Evolutionary conservation across 78 protist genomes (phyloP).

Genomic region (Neovahlkampfia damariscottae): DNA sequence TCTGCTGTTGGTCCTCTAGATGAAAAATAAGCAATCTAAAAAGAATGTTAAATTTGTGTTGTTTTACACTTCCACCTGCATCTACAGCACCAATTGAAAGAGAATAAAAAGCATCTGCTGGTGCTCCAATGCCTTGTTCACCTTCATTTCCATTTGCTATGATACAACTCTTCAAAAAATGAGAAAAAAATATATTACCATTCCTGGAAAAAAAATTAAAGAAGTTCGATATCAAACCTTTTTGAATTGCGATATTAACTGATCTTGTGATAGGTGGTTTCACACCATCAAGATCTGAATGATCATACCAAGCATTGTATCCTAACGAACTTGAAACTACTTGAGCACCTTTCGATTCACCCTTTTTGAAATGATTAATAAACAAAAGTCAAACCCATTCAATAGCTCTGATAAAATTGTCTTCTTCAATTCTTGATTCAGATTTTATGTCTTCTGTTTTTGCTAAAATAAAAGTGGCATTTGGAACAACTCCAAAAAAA

Average conservation of each 20-base stretch:
- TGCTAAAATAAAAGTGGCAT: neutral
- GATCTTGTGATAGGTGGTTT: neutral
- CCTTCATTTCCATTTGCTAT: neutral
- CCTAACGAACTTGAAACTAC: neutral
- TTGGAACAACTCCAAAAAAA: neutral
- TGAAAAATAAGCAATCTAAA: neutral
- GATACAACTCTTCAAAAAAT: too few species aligned
- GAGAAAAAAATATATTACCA: too few species aligned
- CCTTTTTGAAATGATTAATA: too few species aligned
- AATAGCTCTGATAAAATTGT: neutral
- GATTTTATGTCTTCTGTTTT: neutral
- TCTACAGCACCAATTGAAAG: neutral
- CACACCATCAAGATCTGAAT: neutral
- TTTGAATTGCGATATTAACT: neutral
- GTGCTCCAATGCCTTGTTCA: neutral
- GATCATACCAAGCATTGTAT: neutral
- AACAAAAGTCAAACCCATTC: too few species aligned
- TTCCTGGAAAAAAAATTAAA: too few species aligned
- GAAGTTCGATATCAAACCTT: too few species aligned
- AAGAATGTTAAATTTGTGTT: neutral
- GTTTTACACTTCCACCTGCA: neutral
- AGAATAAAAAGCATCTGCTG: neutral
- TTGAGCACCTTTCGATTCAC: too few species aligned
- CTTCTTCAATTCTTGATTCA: neutral
- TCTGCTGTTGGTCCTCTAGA: neutral